A percentile compares a stretch with the other conserved stretches of the same genome.
Conservation (phyloP, 1,139 yeast species). For the Yamadazyma conglobata region DNA sequence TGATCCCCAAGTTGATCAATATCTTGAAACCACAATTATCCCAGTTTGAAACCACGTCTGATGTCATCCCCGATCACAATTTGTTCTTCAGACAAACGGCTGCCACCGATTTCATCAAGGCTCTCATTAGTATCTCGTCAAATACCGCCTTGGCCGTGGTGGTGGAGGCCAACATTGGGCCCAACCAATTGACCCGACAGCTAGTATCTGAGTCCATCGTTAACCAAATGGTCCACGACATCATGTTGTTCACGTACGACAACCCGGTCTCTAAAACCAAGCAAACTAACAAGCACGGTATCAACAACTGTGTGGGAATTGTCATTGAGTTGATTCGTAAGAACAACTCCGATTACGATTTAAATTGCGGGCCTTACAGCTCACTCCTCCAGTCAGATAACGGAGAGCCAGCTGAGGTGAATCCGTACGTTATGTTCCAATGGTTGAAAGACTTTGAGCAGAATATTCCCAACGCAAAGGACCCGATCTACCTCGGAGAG, state of each 20-base stretch:
- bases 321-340: constrained; percentile 47
- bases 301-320: constrained; percentile 46
- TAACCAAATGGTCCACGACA: constrained; percentile 37
- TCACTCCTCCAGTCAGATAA: constrained; percentile 28
- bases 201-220: constrained; percentile 38
- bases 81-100: constrained; percentile 77
- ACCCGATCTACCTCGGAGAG: constrained; percentile 45
- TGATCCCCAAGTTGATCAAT: constrained; percentile 51
- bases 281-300: constrained; percentile 43
- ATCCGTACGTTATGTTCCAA: constrained; percentile 42
- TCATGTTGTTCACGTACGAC: constrained; percentile 30
- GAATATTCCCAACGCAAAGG: constrained; percentile 46
- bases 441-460: constrained; percentile 49
- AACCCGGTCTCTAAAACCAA: constrained; percentile 14
- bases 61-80: constrained; percentile 27
- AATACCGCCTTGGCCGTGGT: constrained; percentile 47
- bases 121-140: constrained; percentile 91
- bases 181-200: constrained; percentile 44
- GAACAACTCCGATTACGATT: constrained; percentile 47
- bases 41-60: constrained; percentile 20
- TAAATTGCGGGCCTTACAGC: constrained; percentile 42
- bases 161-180: constrained; percentile 47
- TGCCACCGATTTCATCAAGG: constrained; percentile 92
- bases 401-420: constrained; percentile 38
- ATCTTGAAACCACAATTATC: constrained; percentile 45